Evolutionary conservation across 2,329 filamentous ascomycete species (phyloP).

Genomic region (Colletotrichum tamarilloi): DNA sequence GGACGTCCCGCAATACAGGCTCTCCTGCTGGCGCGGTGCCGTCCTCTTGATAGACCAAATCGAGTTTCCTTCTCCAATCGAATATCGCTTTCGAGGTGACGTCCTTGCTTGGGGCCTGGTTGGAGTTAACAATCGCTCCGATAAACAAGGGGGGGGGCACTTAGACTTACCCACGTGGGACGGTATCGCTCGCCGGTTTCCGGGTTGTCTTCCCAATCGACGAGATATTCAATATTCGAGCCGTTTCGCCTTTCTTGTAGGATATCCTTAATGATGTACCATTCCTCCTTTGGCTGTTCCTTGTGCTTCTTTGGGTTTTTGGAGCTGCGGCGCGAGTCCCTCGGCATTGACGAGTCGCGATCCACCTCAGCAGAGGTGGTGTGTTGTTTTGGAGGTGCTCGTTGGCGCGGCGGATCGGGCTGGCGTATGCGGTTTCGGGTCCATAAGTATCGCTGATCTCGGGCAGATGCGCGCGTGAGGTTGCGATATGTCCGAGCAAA

Average conservation of each 20-base stretch:
- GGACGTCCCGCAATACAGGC: background rate
- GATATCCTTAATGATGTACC: slow-evolving; percentile 49
- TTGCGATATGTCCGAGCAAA: background rate
- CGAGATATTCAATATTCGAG: slow-evolving; percentile 46
- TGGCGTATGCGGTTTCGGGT: background rate
- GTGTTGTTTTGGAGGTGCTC: slow-evolving; percentile 6
- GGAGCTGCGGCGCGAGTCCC: slow-evolving; percentile 16
- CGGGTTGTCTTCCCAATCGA: slow-evolving; percentile 51
- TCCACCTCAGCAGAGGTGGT: slow-evolving; percentile 33
- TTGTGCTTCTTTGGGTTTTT: slow-evolving; percentile 24
- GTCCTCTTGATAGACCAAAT: background rate
- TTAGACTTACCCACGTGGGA: slow-evolving; percentile 47
- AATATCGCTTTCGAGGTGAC: slow-evolving; percentile 45
- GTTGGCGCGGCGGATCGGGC: slow-evolving; percentile 3
- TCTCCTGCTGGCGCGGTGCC: background rate
- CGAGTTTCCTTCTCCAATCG: slow-evolving; percentile 46
- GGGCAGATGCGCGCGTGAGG: background rate
- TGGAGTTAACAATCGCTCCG: slow-evolving; percentile 7
- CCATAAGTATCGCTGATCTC: slow-evolving; percentile 5
- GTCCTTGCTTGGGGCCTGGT: slow-evolving; percentile 36
- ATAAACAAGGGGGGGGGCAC: background rate
- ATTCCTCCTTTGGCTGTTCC: slow-evolving; percentile 38
- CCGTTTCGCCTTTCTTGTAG: slow-evolving; percentile 46
- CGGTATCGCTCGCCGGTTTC: slow-evolving; percentile 46
- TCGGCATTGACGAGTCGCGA: slow-evolving; percentile 33